Conservation (phyloP, 73 alveolate genomes). For the Paramecium caudatum region DNA sequence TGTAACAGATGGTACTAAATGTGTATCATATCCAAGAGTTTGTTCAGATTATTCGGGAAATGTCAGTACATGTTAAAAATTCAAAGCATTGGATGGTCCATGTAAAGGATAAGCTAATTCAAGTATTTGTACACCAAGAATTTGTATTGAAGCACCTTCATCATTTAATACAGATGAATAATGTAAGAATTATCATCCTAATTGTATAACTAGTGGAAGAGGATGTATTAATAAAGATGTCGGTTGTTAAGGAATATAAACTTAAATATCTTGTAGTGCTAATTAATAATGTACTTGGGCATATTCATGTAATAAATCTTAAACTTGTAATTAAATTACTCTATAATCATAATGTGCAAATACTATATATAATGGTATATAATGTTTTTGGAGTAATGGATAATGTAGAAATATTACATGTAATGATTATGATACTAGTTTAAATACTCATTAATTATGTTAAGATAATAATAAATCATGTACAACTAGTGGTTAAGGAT, state of each 20-base stretch:
- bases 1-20: background rate
- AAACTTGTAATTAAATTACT: no score
- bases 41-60: background rate
- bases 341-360: no score
- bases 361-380: no score
- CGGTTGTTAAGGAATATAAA: background rate
- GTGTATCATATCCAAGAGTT: background rate
- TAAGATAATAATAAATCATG: background rate
- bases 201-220: background rate
- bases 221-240: background rate
- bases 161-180: background rate
- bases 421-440: background rate
- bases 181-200: background rate
- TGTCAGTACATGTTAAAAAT: background rate
- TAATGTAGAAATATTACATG: background rate
- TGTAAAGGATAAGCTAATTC: background rate
- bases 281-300: constrained; percentile 30
- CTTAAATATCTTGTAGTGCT: background rate
- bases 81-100: background rate
- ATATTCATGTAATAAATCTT: constrained; percentile 8
- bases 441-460: background rate
- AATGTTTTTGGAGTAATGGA: background rate
- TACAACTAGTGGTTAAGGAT: constrained; percentile 5
- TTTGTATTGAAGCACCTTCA: background rate
- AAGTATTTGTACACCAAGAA: background rate